Percentiles rank a stretch among this genome's conserved stretches.
phyloP scores from a whole-genome alignment of 257 asterid species.

The Leonotis leonurus region DNA sequence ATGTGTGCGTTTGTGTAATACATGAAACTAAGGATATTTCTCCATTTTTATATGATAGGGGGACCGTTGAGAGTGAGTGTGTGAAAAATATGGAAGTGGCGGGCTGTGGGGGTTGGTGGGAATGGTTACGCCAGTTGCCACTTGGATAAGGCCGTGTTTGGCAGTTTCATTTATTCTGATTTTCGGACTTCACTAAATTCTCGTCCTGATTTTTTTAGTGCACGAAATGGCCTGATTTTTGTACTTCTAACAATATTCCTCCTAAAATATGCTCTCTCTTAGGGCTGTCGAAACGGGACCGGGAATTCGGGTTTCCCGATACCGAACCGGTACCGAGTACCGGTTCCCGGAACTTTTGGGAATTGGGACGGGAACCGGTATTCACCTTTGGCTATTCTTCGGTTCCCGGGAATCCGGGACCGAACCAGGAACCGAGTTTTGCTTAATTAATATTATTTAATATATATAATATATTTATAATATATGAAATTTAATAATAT shows the following conservation, averaged over 20 bases:
- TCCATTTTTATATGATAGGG: background rate
- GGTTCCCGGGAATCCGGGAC: no score
- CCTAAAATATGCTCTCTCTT: no score
- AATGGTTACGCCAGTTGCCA: slow-evolving; percentile 26
- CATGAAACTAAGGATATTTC: background rate
- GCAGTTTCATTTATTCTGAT: slow-evolving; percentile 8
- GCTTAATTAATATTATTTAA: no score
- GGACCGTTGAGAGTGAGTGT: background rate
- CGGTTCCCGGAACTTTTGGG: no score
- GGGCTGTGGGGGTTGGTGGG: background rate
- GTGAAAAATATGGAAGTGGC: background rate
- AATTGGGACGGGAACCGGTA: no score
- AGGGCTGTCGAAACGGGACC: no score
- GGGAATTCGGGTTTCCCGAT: no score
- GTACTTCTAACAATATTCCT: background rate
- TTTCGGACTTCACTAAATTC: background rate
- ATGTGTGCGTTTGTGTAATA: background rate
- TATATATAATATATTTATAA: no score
- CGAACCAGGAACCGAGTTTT: no score
- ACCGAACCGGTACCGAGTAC: no score
- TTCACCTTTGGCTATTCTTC: no score
- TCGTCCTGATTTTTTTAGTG: background rate
- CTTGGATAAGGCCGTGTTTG: slow-evolving; percentile 19
- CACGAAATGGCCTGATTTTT: background rate
- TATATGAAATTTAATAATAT: no score